These are phyloP conservation scores for Escovopsis weberi DNA, from an alignment of 2,329 filamentous ascomycete species.

Conservation along the genomic window DNA sequence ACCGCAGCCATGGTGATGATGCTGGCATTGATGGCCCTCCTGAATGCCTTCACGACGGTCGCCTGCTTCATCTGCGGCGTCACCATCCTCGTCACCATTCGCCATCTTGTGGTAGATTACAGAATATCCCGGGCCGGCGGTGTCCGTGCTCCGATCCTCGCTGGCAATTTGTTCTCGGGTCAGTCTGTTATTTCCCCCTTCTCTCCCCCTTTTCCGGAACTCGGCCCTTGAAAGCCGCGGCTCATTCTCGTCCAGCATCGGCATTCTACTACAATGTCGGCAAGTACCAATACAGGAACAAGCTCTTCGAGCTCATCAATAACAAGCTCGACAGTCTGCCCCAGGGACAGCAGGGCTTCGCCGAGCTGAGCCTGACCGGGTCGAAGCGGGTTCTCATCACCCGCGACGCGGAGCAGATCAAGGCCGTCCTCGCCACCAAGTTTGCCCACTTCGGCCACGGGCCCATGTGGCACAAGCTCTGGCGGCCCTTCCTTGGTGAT, in stretches of 20 bases:
- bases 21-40: background rate
- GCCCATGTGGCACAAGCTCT: slow-evolving; percentile 24
- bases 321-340: slow-evolving; percentile 5
- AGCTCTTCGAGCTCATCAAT: slow-evolving; percentile 8
- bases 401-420: slow-evolving; percentile 40
- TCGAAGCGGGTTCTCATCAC: slow-evolving; percentile 26
- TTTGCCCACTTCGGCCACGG: slow-evolving; percentile 41
- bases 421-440: slow-evolving; percentile 39
- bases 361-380: slow-evolving; percentile 10
- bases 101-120: slow-evolving; percentile 11
- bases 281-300: slow-evolving; percentile 9
- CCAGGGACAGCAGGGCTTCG: slow-evolving; percentile 4
- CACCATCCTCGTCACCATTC: slow-evolving; percentile 9
- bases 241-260: slow-evolving; percentile 5
- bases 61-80: background rate
- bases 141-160: slow-evolving; percentile 17
- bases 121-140: slow-evolving; percentile 19
- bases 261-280: slow-evolving; percentile 8
- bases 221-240: background rate
- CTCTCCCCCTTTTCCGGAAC: background rate
- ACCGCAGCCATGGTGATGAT: background rate
- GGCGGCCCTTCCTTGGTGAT: slow-evolving; percentile 35
- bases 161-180: slow-evolving; percentile 21
- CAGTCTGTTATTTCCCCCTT: background rate
- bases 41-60: background rate